Base-by-base conservation (phyloP, 345 rosid species). In the Gossypium thurberi region DNA sequence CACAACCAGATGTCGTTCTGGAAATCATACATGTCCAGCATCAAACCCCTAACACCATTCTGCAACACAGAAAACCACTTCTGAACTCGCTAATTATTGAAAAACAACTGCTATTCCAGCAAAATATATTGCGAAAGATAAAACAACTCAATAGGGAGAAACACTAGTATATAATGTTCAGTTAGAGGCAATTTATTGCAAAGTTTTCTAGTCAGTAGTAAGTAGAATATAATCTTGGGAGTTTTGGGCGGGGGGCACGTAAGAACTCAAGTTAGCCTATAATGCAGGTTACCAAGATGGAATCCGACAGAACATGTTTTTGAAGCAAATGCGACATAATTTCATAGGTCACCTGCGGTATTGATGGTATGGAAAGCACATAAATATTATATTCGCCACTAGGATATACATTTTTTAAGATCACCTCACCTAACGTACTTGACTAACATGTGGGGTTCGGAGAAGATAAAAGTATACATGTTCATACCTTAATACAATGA, bases 21-120 rank as follows among this genome's bases (percentile, higher is more conserved):
- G 74, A 90, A 94, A 82, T 92, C 97, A 72, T 91, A 94, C 92
- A 90, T 84, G 70, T 94, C 98, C 15, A 92, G 91, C 98, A 90
- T 94, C 60, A 94, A 84, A 56, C 97, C 96, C 79, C 98, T 85
- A 42, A 90, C 86, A 53, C 98, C 98, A 81, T 94, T 91, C 97
- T 94, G 84, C 84, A 85, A 77, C 26, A 71, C 42, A 20, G 6
- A 20, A 64, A 59, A 73, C n/a, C 59, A 67, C 9, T 75, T 76
- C 58, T 13, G 52, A 70, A 42, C 51, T 42, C 23, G 1, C 73
- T 11, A 26, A 37, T 51, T 28, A 55, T 18, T 33, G 61, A 33
- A 70, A 53, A 11, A 66, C 33, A 23, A 46, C 33, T 55, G 51
- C 63, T 8, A 40, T 55, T 28, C 33, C 33, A 42, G 18, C 21